phyloP scores from a whole-genome alignment of 176 grass and related monocot species.

The Phoenix dactylifera region DNA sequence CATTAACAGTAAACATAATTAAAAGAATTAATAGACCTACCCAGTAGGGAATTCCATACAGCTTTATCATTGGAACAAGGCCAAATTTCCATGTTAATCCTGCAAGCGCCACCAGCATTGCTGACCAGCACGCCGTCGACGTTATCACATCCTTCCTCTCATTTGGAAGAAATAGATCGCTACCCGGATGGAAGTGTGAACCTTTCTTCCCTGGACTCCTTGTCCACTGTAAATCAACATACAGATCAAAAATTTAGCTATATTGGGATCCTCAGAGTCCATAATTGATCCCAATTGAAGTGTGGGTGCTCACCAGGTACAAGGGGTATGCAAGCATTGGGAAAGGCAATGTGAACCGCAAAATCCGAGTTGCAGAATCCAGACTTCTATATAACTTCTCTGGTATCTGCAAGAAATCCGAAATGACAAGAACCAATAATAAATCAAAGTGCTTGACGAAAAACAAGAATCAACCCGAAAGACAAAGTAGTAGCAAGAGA shows the following conservation, averaged over 20 bases:
- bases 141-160: constrained; percentile 85
- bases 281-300: not conserved
- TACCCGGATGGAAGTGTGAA: constrained; percentile 75
- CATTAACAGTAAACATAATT: too few relatives aligned
- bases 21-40: constrained; percentile 27
- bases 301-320: constrained; percentile 58
- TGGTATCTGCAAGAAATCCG: constrained; percentile 41
- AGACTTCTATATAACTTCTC: constrained; percentile 75
- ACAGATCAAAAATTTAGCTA: not conserved
- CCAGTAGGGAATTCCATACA: constrained; percentile 63
- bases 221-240: constrained; percentile 32
- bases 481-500: constrained; percentile 10
- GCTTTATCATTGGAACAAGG: constrained; percentile 69
- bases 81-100: constrained; percentile 71
- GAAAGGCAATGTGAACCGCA: constrained; percentile 76
- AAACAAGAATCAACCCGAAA: constrained; percentile 5
- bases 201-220: constrained; percentile 78
- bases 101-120: constrained; percentile 55
- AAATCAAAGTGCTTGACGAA: not conserved
- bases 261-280: constrained; percentile 5
- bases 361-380: constrained; percentile 37
- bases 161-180: constrained; percentile 60
- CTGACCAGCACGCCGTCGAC: constrained; percentile 58
- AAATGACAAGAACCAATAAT: constrained; percentile 20
- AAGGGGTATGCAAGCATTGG: constrained; percentile 87